Conservation (phyloP, 331 rosid species). For the Telfairia occidentalis region DNA sequence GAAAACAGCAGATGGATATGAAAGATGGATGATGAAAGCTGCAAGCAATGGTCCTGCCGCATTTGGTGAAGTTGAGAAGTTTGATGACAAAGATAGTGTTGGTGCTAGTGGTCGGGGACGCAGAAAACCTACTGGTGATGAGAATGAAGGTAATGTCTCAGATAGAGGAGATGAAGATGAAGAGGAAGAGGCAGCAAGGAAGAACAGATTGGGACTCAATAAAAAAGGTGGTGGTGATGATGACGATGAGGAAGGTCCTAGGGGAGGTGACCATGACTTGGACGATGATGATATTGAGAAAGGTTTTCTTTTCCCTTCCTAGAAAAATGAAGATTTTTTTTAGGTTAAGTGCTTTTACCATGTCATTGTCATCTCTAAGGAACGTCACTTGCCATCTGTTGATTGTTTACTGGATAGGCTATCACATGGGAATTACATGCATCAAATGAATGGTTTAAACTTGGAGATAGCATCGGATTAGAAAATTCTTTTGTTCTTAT, state of each 20-base stretch:
- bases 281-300: slow-evolving; percentile 81
- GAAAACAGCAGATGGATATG: slow-evolving; percentile 96
- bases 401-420: not conserved
- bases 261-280: slow-evolving; percentile 62
- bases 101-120: slow-evolving; percentile 55
- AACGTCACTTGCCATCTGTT: not conserved
- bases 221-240: slow-evolving; percentile 51
- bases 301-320: slow-evolving; percentile 37
- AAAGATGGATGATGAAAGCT: slow-evolving; percentile 99
- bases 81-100: slow-evolving; percentile 60
- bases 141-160: slow-evolving; percentile 70
- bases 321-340: not conserved
- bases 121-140: slow-evolving; percentile 46
- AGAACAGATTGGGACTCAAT: slow-evolving; percentile 55
- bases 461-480: not conserved
- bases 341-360: not conserved
- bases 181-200: slow-evolving; percentile 68
- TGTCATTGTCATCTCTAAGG: not conserved
- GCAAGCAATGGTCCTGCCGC: slow-evolving; percentile 81
- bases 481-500: not conserved
- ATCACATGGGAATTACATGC: not conserved
- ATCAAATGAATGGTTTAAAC: not conserved
- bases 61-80: slow-evolving; percentile 63
- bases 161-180: slow-evolving; percentile 93
- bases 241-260: slow-evolving; percentile 76